These are phyloP conservation scores for Pichia deserticola DNA, from an alignment of 805 yeast species.

Conservation along the genomic window DNA sequence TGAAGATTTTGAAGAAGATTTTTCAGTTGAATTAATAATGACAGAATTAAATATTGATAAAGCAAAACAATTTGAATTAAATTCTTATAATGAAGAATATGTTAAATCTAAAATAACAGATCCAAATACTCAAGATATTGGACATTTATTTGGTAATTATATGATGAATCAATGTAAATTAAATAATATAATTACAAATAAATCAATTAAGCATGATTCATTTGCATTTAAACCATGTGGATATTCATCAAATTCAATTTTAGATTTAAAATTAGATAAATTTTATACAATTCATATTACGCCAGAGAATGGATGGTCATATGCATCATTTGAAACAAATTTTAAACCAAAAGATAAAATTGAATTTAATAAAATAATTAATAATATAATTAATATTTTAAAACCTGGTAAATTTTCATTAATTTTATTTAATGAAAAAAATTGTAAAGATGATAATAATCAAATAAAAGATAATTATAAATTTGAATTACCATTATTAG, in stretches of 20 bases:
- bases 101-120: neutral
- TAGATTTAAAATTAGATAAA: constrained; percentile 49
- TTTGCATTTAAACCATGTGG: constrained; percentile 94
- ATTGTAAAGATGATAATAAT: neutral
- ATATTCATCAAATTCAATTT: constrained; percentile 78
- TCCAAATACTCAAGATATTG: constrained; percentile 39
- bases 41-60: constrained; percentile 59
- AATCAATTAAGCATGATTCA: constrained; percentile 55
- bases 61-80: constrained; percentile 47
- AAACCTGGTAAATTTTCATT: constrained; percentile 59
- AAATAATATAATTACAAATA: constrained; percentile 37
- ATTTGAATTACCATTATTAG: too few relatives aligned
- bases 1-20: neutral
- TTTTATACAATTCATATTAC: constrained; percentile 84
- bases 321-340: constrained; percentile 92
- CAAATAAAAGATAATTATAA: too few relatives aligned
- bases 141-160: constrained; percentile 70
- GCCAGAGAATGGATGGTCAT: constrained; percentile 90
- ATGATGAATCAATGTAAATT: constrained; percentile 60
- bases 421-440: constrained; percentile 21
- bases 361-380: constrained; percentile 20
- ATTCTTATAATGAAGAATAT: constrained; percentile 30
- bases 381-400: constrained; percentile 55
- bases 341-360: neutral
- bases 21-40: constrained; percentile 79